Evolutionary conservation across 371 early-diverging fungal genomes (phyloP).

Genomic region (Fennellomyces sp.): DNA sequence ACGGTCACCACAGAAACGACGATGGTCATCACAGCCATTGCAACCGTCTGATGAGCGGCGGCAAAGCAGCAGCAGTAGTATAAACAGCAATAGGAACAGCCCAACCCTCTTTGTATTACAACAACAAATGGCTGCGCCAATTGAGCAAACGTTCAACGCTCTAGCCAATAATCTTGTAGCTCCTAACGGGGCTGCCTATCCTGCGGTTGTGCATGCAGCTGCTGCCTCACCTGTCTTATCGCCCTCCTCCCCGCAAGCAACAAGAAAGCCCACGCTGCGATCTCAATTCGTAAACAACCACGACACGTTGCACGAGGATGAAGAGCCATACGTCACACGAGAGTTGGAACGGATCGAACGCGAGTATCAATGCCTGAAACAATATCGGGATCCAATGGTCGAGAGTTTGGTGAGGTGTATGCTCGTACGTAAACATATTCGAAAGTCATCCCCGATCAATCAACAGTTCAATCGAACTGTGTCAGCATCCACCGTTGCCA

Average conservation of each 20-base stretch:
- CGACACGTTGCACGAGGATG: background rate
- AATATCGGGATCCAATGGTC: constrained; percentile 12
- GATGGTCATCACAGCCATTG: background rate
- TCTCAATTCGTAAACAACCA: constrained; percentile 9
- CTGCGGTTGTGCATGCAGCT: constrained; percentile 2
- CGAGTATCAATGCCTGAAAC: constrained; percentile 7
- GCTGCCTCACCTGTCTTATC: background rate
- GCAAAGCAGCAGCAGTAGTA: background rate
- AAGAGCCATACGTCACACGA: background rate
- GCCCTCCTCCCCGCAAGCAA: background rate
- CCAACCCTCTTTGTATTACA: constrained; percentile 8
- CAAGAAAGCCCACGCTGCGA: background rate
- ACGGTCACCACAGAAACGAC: background rate
- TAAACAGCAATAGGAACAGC: constrained; percentile 1
- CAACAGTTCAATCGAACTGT: constrained; percentile 3
- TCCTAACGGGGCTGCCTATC: constrained; percentile 19
- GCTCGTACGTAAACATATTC: background rate
- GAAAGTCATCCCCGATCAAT: background rate
- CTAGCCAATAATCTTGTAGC: constrained; percentile 31
- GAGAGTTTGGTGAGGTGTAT: constrained; percentile 11
- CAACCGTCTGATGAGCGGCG: background rate
- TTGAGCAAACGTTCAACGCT: constrained; percentile 13
- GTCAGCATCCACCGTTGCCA: background rate
- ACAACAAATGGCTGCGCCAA: constrained; percentile 4
- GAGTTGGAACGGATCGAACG: background rate